Percentiles rank a stretch among this genome's conserved stretches.
Conservation (phyloP, 1,139 yeast species). For the Yamadazyma dushanensis region DNA sequence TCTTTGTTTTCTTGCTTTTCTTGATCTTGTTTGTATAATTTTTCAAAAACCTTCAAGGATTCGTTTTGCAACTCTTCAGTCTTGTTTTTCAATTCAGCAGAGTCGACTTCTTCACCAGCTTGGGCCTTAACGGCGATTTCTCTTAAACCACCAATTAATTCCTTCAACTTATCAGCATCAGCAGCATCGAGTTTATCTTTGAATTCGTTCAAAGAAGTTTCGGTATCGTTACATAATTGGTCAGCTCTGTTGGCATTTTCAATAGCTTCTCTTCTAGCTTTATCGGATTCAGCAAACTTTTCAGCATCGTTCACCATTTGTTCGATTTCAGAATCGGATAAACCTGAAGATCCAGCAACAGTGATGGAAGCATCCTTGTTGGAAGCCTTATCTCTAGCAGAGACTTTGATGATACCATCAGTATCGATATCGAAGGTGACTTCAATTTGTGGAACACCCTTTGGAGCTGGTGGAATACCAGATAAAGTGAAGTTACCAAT, state of each 20-base stretch:
- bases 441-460: slow-evolving; percentile 99
- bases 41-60: slow-evolving; percentile 92
- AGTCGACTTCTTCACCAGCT: slow-evolving; percentile 84
- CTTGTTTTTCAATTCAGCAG: slow-evolving; percentile 86
- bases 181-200: slow-evolving; percentile 88
- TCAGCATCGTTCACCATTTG: slow-evolving; percentile 99
- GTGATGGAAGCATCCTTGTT: slow-evolving; percentile 98
- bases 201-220: slow-evolving; percentile 89
- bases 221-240: slow-evolving; percentile 94
- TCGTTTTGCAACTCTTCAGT: slow-evolving; percentile 91
- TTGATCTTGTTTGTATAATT: slow-evolving; percentile 78
- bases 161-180: slow-evolving; percentile 84
- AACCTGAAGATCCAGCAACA: slow-evolving; percentile 98
- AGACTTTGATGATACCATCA: slow-evolving; percentile 97
- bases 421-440: slow-evolving; percentile 98
- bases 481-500: slow-evolving; percentile 96
- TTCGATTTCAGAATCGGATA: slow-evolving; percentile 94
- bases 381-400: slow-evolving; percentile 98
- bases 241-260: slow-evolving; percentile 97
- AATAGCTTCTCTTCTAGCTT: slow-evolving; percentile 90
- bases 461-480: slow-evolving; percentile 98
- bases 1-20: slow-evolving; percentile 27
- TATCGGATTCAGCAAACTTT: slow-evolving; percentile 95
- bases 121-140: slow-evolving; percentile 93
- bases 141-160: slow-evolving; percentile 74